Base-by-base conservation (phyloP, 2,329 filamentous ascomycete species). In the Fusarium equiseti region DNA sequence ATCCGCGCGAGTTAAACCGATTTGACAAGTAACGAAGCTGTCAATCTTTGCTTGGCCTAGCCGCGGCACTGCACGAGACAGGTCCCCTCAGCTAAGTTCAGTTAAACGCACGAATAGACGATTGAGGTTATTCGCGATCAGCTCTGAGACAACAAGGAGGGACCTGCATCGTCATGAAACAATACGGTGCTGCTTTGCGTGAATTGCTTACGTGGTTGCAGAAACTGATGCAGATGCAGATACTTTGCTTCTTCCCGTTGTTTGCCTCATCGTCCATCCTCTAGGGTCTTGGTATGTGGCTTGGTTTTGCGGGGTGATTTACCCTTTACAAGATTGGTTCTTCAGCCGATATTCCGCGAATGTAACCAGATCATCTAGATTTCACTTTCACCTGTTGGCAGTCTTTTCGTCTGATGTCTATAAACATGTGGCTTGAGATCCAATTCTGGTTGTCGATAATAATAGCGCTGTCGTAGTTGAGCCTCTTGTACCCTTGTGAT, bases 91-190 rank as follows among this genome's bases (percentile, higher is more conserved):
- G 31, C 50, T 51, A 22, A 27, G 42, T 55, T 72, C 31, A 56
- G 24, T 38, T 64, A 76, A 70, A 76, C 71, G 76, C 76, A 72
- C 76, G 76, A 77, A 77, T 77, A 49, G 60, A 70, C 20, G n/a
- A 27, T 27, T 20, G 35, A 53, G n/a, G n/a, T 29, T 27, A 18
- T 53, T 29, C 50, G n/a, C 50, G 42, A 26, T 27, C 50, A 43
- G 38, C 50, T 42, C 24, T 53, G 50, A 53, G 50, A 53, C 50
- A 53, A 18, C 24, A n/a, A 53, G 27, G 24, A 26, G 50, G 50
- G 50, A 53, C 50, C 70, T 62, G 42, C 66, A 53, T 53, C 56
- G n/a, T 60, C 53, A 66, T 67, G 63, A 67, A 67, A 67, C 60
- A 50, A 15, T 38, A 58, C 16, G 18, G 35, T 32, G 59, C 31